A percentile compares a stretch with the other conserved stretches of the same genome.
These are phyloP conservation scores for Diaporthe vaccinii DNA, from an alignment of 2,329 filamentous ascomycete species.

Conservation along the genomic window DNA sequence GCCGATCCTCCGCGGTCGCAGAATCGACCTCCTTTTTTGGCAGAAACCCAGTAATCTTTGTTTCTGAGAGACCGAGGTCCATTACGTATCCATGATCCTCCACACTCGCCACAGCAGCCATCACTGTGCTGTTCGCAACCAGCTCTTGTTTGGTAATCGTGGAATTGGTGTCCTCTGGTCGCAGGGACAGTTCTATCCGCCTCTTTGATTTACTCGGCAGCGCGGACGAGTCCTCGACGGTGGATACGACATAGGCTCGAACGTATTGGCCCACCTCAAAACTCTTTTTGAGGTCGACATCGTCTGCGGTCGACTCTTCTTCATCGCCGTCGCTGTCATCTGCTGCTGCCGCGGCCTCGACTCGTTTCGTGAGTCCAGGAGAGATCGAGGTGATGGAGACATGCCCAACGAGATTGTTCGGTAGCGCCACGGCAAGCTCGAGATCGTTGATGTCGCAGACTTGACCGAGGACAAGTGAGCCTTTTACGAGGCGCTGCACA, in stretches of 20 bases:
- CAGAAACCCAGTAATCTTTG: slow-evolving; percentile 83
- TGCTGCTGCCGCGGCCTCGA: slow-evolving; percentile 76
- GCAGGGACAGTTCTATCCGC: slow-evolving; percentile 88
- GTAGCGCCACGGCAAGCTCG: slow-evolving; percentile 84
- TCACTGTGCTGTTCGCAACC: slow-evolving; percentile 81
- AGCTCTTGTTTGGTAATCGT: slow-evolving; percentile 81
- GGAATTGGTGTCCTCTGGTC: slow-evolving; percentile 83
- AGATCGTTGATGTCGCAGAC: slow-evolving; percentile 84
- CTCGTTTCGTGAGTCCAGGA: slow-evolving; percentile 78
- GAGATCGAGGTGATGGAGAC: slow-evolving; percentile 95
- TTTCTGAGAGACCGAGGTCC: slow-evolving; percentile 83
- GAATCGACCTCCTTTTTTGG: slow-evolving; percentile 84
- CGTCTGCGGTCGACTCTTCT: slow-evolving; percentile 64
- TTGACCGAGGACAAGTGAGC: slow-evolving; percentile 89
- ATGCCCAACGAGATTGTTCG: slow-evolving; percentile 93
- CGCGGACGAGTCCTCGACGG: slow-evolving; percentile 72
- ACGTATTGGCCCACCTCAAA: slow-evolving; percentile 91
- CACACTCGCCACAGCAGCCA: slow-evolving; percentile 90
- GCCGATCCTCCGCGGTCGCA: slow-evolving; percentile 72
- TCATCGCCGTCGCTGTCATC: slow-evolving; percentile 68
- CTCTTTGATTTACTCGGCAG: slow-evolving; percentile 75
- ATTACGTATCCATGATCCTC: slow-evolving; percentile 96
- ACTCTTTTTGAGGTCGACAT: slow-evolving; percentile 79
- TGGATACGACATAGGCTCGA: slow-evolving; percentile 85
- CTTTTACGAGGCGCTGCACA: slow-evolving; percentile 81